These are phyloP conservation scores for Aspergillus neotritici DNA, from an alignment of 2,329 filamentous ascomycete genomes.

Conservation along the genomic window DNA sequence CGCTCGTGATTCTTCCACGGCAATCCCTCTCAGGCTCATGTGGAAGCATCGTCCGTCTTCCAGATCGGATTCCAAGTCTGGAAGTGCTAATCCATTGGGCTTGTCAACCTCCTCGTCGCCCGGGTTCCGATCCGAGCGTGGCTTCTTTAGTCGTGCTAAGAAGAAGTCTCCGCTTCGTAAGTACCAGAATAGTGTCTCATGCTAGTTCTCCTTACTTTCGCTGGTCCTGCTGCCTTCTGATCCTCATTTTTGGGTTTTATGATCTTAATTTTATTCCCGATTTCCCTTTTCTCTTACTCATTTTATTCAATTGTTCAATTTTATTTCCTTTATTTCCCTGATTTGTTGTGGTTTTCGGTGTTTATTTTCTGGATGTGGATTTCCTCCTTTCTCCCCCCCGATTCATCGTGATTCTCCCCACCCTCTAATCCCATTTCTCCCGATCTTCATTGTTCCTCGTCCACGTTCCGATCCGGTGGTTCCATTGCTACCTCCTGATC, in stretches of 20 bases:
- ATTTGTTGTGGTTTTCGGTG: slow-evolving; percentile 2
- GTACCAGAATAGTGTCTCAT: slow-evolving; percentile 18
- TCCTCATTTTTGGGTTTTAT: slow-evolving; percentile 6
- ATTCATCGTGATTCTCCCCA: too few species aligned
- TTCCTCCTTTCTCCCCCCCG: too few species aligned
- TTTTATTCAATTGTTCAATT: not conserved
- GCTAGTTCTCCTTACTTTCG: slow-evolving; percentile 8
- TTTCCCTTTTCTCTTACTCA: slow-evolving; percentile 4
- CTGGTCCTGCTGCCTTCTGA: slow-evolving; percentile 4
- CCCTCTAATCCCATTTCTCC: too few species aligned
- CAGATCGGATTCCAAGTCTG: slow-evolving; percentile 36
- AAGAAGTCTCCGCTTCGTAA: slow-evolving; percentile 31
- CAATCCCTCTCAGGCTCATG: slow-evolving; percentile 25
- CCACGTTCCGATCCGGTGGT: not conserved
- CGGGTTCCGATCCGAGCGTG: slow-evolving; percentile 22
- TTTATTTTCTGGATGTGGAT: not conserved
- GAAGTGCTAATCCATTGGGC: slow-evolving; percentile 29
- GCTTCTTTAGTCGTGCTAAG: slow-evolving; percentile 33
- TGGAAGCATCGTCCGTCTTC: slow-evolving; percentile 38
- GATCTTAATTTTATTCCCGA: slow-evolving; percentile 1
- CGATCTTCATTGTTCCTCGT: not conserved
- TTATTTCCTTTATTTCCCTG: slow-evolving; percentile 3
- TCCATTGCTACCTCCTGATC: slow-evolving; percentile 2
- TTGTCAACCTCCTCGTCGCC: slow-evolving; percentile 1
- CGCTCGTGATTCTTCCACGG: slow-evolving; percentile 14